Base-by-base conservation (phyloP, 1,139 yeast species). In the Sugiyamaella grinbergsii region DNA sequence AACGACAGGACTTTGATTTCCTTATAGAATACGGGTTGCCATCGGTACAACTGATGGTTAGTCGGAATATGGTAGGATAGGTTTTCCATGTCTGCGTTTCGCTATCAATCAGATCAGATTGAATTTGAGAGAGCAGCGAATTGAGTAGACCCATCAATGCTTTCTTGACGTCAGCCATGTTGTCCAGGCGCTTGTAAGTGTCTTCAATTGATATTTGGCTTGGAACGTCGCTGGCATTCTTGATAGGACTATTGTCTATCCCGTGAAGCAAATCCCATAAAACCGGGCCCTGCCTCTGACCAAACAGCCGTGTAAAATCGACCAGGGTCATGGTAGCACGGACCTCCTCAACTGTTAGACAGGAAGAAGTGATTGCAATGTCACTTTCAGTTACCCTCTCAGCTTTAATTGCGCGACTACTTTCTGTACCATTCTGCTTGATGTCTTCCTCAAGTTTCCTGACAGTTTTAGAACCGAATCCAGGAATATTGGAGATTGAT, bases 181-280 rank as follows among this genome's bases (percentile, higher is more conserved):
- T 49, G 29, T 52, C 53, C 22, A 19, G 42, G 15, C 45, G 28
- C 26, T 47, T 40, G 46, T 57, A 68, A 1, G 73, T 59, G 44
- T 70, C 71, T 54, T 70, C 73, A 13, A 69, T 61, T 4, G 72
- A 64, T 13, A 70, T 57, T 39, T 66, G 69, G 2, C 53, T 55
- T 3, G 71, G 71, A 13, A 60, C 51, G 7, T 47, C 53, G 8
- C 61, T 55, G 1, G 62, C 52, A 2, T 58, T 61, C n/a, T 49
- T 46, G 5, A 67, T 59, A 4, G 54, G 57, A 2, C 55, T 47
- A 3, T 34, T 43, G 40, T 68, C 72, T 0, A 45, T 47, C 6
- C 72, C 72, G 33, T 57, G 56, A 2, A 66, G 44, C 10, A 68
- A 53, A 10, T 59, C 58, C 69, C 69, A 67, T 13, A 70, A 55